Conservation (phyloP, 345 rosid genomes). For the Populus nigra region DNA sequence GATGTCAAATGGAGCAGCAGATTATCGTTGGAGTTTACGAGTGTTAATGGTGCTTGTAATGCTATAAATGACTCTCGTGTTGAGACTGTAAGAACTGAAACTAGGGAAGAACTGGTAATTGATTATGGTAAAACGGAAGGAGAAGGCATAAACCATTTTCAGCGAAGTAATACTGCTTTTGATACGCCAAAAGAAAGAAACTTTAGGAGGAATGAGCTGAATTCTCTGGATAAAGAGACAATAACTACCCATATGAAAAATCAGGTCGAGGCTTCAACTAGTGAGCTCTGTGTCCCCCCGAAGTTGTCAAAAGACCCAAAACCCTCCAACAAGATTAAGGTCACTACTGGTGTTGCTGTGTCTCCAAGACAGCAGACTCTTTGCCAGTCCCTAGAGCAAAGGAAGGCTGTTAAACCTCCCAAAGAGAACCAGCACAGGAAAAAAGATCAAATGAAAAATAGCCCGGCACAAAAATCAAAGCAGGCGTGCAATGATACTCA, state of each 20-base stretch:
- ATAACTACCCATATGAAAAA: constrained; percentile 13
- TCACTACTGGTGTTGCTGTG: constrained; percentile 19
- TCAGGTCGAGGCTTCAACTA: constrained; percentile 13
- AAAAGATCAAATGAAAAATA: constrained; percentile 27
- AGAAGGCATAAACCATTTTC: constrained; percentile 16
- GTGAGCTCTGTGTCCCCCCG: constrained; percentile 18
- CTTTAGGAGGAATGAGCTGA: constrained; percentile 21
- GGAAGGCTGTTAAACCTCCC: constrained; percentile 26
- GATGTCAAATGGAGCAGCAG: constrained; percentile 22
- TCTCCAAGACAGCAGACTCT: constrained; percentile 35
- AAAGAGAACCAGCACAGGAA: constrained; percentile 38
- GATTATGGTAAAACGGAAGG: constrained; percentile 23
- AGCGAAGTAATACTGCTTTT: constrained; percentile 10
- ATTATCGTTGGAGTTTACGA: constrained; percentile 12
- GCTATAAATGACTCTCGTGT: constrained; percentile 4
- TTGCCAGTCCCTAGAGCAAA: constrained; percentile 30
- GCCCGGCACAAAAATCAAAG: constrained; percentile 28
- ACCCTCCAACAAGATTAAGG: constrained; percentile 27
- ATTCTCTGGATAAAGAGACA: constrained; percentile 21
- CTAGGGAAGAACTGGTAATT: constrained; percentile 16
- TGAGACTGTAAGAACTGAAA: constrained; percentile 19
- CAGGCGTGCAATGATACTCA: constrained; percentile 26
- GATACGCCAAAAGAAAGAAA: constrained; percentile 32
- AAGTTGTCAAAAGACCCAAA: constrained; percentile 34
- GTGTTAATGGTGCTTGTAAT: constrained; percentile 7